Evolutionary conservation across 2,329 filamentous ascomycete genomes (phyloP).

Genomic region (Colletotrichum horii): DNA sequence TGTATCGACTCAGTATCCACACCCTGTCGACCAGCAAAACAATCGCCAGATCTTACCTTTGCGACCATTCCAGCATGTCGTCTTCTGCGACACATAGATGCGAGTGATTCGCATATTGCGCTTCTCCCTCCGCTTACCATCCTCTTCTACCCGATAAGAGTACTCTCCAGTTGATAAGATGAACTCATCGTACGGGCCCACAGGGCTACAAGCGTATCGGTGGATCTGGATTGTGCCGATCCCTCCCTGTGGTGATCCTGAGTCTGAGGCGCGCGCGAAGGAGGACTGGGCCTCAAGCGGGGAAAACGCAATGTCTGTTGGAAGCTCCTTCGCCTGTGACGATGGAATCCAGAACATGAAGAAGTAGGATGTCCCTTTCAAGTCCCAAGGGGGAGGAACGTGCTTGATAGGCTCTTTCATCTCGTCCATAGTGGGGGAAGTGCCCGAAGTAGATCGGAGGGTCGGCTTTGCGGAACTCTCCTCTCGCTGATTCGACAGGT

Average conservation of each 20-base stretch:
- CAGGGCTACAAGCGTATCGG: conserved; percentile 53
- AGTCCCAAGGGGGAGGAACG: conserved; percentile 41
- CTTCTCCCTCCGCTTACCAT: conserved; percentile 32
- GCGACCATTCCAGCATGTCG: conserved; percentile 57
- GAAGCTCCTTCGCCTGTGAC: conserved; percentile 32
- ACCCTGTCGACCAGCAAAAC: background rate
- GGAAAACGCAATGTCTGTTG: conserved; percentile 42
- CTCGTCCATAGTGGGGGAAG: background rate
- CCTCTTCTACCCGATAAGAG: conserved; percentile 40
- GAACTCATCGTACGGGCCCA: conserved; percentile 60
- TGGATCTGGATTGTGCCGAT: conserved; percentile 54
- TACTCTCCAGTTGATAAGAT: conserved; percentile 52
- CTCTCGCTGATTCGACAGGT: background rate
- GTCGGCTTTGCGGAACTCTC: background rate
- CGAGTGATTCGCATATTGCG: conserved; percentile 49
- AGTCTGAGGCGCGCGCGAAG: conserved; percentile 38
- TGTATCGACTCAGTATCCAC: conserved; percentile 23
- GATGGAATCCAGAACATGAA: conserved; percentile 44
- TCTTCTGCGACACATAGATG: conserved; percentile 59
- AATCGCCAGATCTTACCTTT: conserved; percentile 38
- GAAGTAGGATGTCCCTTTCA: conserved; percentile 48
- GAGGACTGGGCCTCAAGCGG: conserved; percentile 48
- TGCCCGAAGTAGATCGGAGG: background rate
- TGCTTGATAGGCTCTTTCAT: background rate
- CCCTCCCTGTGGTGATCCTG: conserved; percentile 46